A percentile compares a stretch with the other conserved stretches of the same genome.
phyloP scores from a whole-genome alignment of 208 protist genomes.

The Blechomonas ayalai region DNA sequence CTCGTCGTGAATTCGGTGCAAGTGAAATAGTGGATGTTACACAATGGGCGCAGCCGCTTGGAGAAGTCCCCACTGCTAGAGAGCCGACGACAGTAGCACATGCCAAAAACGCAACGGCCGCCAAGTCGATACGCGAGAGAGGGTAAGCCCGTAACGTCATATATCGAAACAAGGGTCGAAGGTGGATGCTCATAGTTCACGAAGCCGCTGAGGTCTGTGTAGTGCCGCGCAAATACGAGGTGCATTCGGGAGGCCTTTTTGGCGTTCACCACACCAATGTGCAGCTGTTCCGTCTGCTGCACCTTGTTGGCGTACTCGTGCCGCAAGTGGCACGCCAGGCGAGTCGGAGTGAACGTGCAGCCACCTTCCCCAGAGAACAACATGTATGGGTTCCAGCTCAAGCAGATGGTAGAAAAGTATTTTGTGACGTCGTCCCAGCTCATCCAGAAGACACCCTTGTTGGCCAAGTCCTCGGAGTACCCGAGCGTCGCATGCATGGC shows the following conservation, averaged over 20 bases:
- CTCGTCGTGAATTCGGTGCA: conserved; percentile 56
- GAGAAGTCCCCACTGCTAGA: conserved; percentile 48
- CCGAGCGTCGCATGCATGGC: conserved; percentile 37
- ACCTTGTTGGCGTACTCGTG: conserved; percentile 42
- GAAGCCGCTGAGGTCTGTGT: conserved; percentile 55
- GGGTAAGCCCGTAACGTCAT: conserved; percentile 60
- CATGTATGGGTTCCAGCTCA: conserved; percentile 89
- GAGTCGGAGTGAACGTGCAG: conserved; percentile 46
- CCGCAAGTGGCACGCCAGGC: conserved; percentile 62
- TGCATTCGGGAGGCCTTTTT: conserved; percentile 64
- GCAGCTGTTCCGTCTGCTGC: conserved; percentile 63
- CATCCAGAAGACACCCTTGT: conserved; percentile 83
- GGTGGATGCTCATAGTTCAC: conserved; percentile 53
- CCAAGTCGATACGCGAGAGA: conserved; percentile 55
- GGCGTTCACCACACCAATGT: conserved; percentile 62
- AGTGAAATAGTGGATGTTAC: conserved; percentile 52
- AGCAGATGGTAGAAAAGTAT: conserved; percentile 53
- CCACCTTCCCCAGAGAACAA: conserved; percentile 53
- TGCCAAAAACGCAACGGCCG: conserved; percentile 47
- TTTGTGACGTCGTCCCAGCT: conserved; percentile 54
- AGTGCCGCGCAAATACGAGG: conserved; percentile 75
- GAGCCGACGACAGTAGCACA: conserved; percentile 69
- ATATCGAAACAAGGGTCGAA: conserved; percentile 51
- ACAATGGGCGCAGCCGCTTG: conserved; percentile 36
- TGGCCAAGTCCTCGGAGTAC: conserved; percentile 27